A percentile compares a stretch with the other conserved stretches of the same genome.
Conservation (phyloP, 345 rosid genomes). For the Viola odorata region DNA sequence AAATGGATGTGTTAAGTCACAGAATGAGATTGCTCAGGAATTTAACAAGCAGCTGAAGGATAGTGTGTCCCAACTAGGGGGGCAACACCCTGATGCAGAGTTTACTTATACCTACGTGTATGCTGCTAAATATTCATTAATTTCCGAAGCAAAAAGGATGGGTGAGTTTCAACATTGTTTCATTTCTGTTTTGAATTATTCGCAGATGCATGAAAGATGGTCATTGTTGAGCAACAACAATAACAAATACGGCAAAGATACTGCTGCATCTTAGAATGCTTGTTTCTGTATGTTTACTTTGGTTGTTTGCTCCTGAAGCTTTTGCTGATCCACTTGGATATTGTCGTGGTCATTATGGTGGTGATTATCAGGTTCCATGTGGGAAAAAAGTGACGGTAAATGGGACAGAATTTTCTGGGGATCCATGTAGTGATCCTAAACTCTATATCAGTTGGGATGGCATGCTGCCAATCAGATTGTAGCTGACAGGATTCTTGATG, state of each 20-base stretch:
- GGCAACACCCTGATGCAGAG: slow-evolving; percentile 45
- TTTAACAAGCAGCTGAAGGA: slow-evolving; percentile 37
- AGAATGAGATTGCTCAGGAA: slow-evolving; percentile 49
- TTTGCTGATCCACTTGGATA: slow-evolving; percentile 44
- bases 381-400: slow-evolving; percentile 38
- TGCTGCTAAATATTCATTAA: slow-evolving; percentile 47
- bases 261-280: background rate
- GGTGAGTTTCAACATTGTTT: slow-evolving; percentile 21
- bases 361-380: slow-evolving; percentile 37
- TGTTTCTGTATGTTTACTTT: background rate
- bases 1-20: slow-evolving; percentile 52
- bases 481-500: too few species aligned
- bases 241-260: too few species aligned
- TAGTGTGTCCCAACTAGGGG: slow-evolving; percentile 37
- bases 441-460: too few species aligned
- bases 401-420: slow-evolving; percentile 41
- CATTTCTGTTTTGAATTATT: background rate
- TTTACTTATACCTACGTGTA: slow-evolving; percentile 57
- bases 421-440: slow-evolving; percentile 53
- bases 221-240: background rate
- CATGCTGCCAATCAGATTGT: too few species aligned
- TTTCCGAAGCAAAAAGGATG: slow-evolving; percentile 42
- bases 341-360: slow-evolving; percentile 65
- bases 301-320: slow-evolving; percentile 21
- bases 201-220: background rate